Evolutionary conservation across 768 basidiomycete species (phyloP).

Genomic region (Mrakia blollopis): DNA sequence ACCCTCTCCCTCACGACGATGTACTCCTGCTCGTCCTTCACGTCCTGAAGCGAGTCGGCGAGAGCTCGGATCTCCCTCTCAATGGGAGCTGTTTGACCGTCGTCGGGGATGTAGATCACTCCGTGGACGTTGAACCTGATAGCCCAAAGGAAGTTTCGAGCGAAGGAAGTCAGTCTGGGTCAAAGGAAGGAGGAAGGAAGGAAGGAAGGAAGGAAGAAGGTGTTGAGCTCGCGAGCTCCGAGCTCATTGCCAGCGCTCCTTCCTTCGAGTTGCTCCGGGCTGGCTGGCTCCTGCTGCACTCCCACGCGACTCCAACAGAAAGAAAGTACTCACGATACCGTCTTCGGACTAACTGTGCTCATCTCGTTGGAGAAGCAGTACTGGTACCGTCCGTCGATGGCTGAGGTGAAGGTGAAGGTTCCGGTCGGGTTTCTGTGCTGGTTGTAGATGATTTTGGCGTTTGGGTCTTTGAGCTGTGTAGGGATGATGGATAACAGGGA

Average conservation of each 20-base stretch:
- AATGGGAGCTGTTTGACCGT: conserved; percentile 81
- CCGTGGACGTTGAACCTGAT: conserved; percentile 97
- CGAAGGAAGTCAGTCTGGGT: neutral
- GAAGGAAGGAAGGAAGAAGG: neutral
- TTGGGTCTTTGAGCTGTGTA: conserved; percentile 74
- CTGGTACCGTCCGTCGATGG: conserved; percentile 78
- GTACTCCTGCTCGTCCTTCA: conserved; percentile 99
- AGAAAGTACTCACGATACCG: conserved; percentile 62
- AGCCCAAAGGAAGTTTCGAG: neutral
- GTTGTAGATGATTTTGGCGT: conserved; percentile 61
- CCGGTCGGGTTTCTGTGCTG: conserved; percentile 86
- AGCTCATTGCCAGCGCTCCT: neutral
- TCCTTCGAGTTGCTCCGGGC: neutral
- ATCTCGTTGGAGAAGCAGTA: conserved; percentile 99
- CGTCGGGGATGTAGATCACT: conserved; percentile 85
- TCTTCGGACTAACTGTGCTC: conserved; percentile 93
- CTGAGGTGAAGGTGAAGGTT: conserved; percentile 77
- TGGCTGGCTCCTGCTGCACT: no score
- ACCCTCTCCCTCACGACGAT: conserved; percentile 87
- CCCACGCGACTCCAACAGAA: neutral
- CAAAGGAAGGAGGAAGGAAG: no score
- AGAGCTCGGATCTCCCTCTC: conserved; percentile 89
- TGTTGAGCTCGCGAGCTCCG: neutral
- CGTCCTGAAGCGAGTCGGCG: conserved; percentile 67
- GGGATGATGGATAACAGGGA: neutral